These are phyloP conservation scores for Rhytidhysteron rufulum DNA, from an alignment of 2,329 filamentous ascomycete species.

Conservation along the genomic window DNA sequence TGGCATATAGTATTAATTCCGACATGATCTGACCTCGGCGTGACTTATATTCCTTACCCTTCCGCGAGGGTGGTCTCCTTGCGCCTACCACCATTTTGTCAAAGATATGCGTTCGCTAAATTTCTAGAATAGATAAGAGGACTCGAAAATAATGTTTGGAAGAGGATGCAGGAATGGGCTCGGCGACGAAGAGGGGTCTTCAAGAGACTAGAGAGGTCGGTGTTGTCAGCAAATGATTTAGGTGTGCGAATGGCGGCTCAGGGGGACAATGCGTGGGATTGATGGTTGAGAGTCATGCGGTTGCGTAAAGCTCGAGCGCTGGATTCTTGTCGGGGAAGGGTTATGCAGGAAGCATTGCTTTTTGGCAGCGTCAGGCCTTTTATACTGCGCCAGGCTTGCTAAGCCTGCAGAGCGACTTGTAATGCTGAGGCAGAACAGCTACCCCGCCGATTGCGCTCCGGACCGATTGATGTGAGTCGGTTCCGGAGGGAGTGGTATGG, in stretches of 20 bases:
- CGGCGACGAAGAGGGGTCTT: no score
- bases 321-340: background rate
- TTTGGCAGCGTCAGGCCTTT: background rate
- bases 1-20: conserved; percentile 36
- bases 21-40: background rate
- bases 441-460: background rate
- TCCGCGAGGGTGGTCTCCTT: conserved; percentile 63
- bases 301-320: no score
- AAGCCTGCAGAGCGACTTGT: background rate
- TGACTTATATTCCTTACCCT: conserved; percentile 58
- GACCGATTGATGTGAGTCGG: no score
- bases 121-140: background rate
- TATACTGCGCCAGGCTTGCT: background rate
- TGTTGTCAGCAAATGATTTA: no score
- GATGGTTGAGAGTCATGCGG: background rate
- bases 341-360: background rate
- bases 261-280: no score
- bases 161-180: background rate
- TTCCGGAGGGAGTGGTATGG: no score
- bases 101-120: conserved; percentile 5
- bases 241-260: no score
- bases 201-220: no score
- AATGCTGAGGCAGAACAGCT: background rate
- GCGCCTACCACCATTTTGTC: conserved; percentile 63
- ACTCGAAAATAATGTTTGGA: background rate